Percentiles rank a stretch among this genome's conserved stretches.
These are phyloP conservation scores for Entelexis sorbosivorans DNA, from an alignment of 1,139 yeast species.

Conservation along the genomic window DNA sequence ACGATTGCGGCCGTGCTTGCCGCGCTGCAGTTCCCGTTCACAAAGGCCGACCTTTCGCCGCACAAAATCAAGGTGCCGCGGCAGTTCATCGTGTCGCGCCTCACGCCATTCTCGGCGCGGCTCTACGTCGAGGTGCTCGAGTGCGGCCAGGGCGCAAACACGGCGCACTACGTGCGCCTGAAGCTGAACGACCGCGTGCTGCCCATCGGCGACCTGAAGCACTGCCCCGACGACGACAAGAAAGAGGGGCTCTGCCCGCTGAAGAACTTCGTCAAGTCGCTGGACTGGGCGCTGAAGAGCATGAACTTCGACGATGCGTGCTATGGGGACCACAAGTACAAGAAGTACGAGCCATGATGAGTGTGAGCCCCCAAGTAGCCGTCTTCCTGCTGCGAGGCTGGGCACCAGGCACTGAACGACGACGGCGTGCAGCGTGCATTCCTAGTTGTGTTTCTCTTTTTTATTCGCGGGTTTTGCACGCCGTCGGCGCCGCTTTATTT, in stretches of 20 bases:
- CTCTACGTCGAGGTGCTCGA: constrained; percentile 34
- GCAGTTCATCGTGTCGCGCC: constrained; percentile 33
- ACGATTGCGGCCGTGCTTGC: constrained; percentile 33
- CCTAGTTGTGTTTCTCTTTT: no score
- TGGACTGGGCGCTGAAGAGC: constrained; percentile 28
- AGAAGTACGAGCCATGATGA: constrained; percentile 5
- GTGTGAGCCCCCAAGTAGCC: no score
- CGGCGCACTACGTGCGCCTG: constrained; percentile 28
- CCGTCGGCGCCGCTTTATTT: no score
- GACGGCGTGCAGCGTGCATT: no score
- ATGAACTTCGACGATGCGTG: constrained; percentile 33
- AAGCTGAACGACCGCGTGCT: constrained; percentile 35
- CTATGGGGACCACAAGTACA: constrained; percentile 24
- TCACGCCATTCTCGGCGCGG: constrained; percentile 38
- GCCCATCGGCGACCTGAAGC: constrained; percentile 31
- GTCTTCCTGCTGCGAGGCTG: no score
- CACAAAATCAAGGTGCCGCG: constrained; percentile 33
- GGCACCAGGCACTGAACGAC: no score
- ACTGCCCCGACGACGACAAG: constrained; percentile 29
- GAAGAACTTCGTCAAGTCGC: constrained; percentile 29
- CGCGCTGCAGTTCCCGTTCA: constrained; percentile 33
- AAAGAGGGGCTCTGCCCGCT: constrained; percentile 31
- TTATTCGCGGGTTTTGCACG: no score
- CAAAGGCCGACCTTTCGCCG: constrained; percentile 31
- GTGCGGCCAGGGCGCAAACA: constrained; percentile 27